Evolutionary conservation across 805 yeast species (phyloP).

Genomic region (Wickerhamomyces silvicola): DNA sequence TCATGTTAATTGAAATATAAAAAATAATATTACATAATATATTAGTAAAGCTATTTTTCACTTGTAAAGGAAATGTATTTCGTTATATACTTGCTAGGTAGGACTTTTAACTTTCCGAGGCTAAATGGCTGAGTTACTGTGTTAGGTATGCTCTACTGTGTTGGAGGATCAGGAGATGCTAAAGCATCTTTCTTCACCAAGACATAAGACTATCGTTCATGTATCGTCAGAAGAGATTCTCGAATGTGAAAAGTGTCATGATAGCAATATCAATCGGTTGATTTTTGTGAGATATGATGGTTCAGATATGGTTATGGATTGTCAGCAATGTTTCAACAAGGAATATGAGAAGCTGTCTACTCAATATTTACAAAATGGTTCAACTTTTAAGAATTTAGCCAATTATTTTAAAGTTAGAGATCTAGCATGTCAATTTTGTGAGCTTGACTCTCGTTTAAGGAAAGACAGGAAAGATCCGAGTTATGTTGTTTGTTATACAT

Average conservation of each 20-base stretch:
- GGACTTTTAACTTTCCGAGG: no score
- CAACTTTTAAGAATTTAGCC: conserved; percentile 41
- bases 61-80: no score
- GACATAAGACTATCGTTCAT: conserved; percentile 43
- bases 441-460: conserved; percentile 32
- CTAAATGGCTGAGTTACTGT: conserved; percentile 28
- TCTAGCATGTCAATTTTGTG: conserved; percentile 41
- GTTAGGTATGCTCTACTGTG: conserved; percentile 38
- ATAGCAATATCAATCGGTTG: conserved; percentile 46
- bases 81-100: no score
- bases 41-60: no score
- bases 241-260: conserved; percentile 51
- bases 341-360: conserved; percentile 40
- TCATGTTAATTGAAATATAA: no score
- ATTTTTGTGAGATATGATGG: conserved; percentile 48
- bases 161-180: conserved; percentile 35
- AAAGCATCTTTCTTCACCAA: conserved; percentile 45
- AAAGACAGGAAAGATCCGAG: conserved; percentile 23
- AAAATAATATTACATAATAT: no score
- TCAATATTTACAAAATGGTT: conserved; percentile 48
- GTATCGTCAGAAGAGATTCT: conserved; percentile 33
- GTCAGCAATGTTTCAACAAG: conserved; percentile 39
- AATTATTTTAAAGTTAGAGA: conserved; percentile 46
- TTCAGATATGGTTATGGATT: conserved; percentile 44
- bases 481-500: conserved; percentile 36